Conservation (phyloP, 2,329 filamentous ascomycete genomes). For the Talaromyces sp. region DNA sequence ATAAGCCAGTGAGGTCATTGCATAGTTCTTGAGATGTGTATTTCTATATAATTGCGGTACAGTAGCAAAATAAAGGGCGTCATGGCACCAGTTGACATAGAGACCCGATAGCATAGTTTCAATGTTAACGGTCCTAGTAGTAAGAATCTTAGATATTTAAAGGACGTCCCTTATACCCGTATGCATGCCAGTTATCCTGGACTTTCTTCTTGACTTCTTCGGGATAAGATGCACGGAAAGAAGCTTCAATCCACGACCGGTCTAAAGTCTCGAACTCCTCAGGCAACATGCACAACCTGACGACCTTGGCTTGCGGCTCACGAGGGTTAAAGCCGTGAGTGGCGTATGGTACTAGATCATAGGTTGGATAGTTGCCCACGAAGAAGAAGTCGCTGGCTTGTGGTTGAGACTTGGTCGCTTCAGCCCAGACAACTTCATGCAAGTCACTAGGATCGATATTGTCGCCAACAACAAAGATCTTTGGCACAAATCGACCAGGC, state of each 20-base stretch:
- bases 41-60: too few relatives aligned
- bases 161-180: not conserved
- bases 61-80: too few relatives aligned
- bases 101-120: too few relatives aligned
- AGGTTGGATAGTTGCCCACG: constrained; percentile 1
- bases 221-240: constrained; percentile 4
- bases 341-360: not conserved
- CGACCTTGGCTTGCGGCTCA: not conserved
- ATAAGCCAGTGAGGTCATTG: too few relatives aligned
- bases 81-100: too few relatives aligned
- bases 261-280: constrained; percentile 2
- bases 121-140: too few relatives aligned
- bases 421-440: constrained; percentile 16
- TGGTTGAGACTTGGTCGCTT: constrained; percentile 4
- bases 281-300: constrained; percentile 4
- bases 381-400: constrained; percentile 5
- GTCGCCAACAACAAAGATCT: constrained; percentile 17
- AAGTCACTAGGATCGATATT: constrained; percentile 17
- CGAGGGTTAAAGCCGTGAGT: constrained; percentile 3
- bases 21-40: too few relatives aligned
- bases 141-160: not conserved
- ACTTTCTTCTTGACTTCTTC: constrained; percentile 4
- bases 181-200: constrained; percentile 3
- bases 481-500: constrained; percentile 18
- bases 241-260: constrained; percentile 1